A percentile compares a stretch with the other conserved stretches of the same genome.
These are phyloP conservation scores for Leccinellum luteum DNA, from an alignment of 768 basidiomycete species.

Conservation along the genomic window DNA sequence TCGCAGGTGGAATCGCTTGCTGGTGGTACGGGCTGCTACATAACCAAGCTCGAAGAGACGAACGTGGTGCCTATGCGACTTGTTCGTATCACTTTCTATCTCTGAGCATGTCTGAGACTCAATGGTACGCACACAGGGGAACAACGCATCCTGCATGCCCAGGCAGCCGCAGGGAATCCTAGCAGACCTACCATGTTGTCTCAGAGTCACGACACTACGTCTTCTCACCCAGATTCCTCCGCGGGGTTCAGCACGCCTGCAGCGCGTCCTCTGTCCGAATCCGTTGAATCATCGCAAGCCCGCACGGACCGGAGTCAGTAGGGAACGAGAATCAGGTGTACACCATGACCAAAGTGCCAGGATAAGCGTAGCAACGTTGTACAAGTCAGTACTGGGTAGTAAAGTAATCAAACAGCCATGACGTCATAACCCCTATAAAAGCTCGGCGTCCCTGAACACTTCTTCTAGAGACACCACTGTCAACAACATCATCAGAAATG, in stretches of 20 bases:
- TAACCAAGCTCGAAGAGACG: slow-evolving; percentile 21
- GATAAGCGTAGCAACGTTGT: background rate
- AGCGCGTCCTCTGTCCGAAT: background rate
- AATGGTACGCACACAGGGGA: slow-evolving; percentile 16
- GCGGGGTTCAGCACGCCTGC: background rate
- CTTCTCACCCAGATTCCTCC: background rate
- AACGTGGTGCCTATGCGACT: slow-evolving; percentile 12
- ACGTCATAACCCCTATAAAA: slow-evolving; percentile 33
- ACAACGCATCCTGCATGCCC: slow-evolving; percentile 26
- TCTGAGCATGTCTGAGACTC: background rate
- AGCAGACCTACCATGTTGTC: slow-evolving; percentile 13
- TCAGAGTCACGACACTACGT: background rate
- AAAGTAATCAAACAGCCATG: slow-evolving; percentile 8
- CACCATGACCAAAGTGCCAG: too few relatives aligned
- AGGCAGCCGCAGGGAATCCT: slow-evolving; percentile 13
- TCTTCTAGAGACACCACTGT: slow-evolving; percentile 1
- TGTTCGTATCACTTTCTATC: slow-evolving; percentile 12
- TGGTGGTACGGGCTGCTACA: slow-evolving; percentile 22
- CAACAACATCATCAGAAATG: slow-evolving; percentile 14
- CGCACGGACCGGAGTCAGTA: background rate
- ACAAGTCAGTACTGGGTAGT: background rate
- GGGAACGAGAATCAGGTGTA: background rate
- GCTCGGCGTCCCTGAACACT: slow-evolving; percentile 14
- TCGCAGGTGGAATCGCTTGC: slow-evolving; percentile 17
- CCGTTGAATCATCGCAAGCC: background rate